Evolutionary conservation across 2,329 filamentous ascomycete genomes (phyloP).

Genomic region (Hymenoscyphus infarciens): DNA sequence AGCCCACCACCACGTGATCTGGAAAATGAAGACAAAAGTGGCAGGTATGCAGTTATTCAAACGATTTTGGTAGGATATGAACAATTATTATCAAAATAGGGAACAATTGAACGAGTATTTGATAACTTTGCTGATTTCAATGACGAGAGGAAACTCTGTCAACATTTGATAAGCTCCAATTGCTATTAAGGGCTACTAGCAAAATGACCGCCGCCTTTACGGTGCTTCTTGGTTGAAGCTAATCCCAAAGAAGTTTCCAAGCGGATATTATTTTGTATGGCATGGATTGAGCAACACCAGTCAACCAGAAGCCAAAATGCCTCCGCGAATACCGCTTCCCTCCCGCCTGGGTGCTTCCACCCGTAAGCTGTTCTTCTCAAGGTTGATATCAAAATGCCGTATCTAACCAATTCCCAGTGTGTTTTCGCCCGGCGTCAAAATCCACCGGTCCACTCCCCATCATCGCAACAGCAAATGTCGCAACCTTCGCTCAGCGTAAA

Average conservation of each 20-base stretch:
- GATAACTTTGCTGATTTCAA: too few species aligned
- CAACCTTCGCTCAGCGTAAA: slow-evolving; percentile 56
- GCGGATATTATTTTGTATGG: background rate
- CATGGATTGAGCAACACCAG: background rate
- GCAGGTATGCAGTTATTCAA: too few species aligned
- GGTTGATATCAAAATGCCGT: background rate
- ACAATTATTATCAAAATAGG: too few species aligned
- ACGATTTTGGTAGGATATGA: too few species aligned
- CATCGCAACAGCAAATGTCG: slow-evolving; percentile 62
- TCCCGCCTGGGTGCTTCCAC: slow-evolving; percentile 57
- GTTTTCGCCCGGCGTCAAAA: slow-evolving; percentile 52
- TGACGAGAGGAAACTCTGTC: too few species aligned
- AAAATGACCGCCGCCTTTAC: background rate
- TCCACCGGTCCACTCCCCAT: slow-evolving; percentile 51
- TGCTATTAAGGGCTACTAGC: too few species aligned
- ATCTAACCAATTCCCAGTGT: slow-evolving; percentile 44
- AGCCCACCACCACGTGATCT: slow-evolving; percentile 12
- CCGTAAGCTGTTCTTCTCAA: slow-evolving; percentile 45
- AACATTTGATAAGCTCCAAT: too few species aligned
- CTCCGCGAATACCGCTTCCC: slow-evolving; percentile 61
- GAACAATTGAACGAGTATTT: too few species aligned
- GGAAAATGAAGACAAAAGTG: too few species aligned
- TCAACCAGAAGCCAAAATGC: slow-evolving; percentile 45
- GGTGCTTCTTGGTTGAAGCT: slow-evolving; percentile 3
- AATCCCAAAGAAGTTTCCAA: slow-evolving; percentile 8